Evolutionary conservation across 345 rosid species (phyloP).

Genomic region (Balakata baccata): DNA sequence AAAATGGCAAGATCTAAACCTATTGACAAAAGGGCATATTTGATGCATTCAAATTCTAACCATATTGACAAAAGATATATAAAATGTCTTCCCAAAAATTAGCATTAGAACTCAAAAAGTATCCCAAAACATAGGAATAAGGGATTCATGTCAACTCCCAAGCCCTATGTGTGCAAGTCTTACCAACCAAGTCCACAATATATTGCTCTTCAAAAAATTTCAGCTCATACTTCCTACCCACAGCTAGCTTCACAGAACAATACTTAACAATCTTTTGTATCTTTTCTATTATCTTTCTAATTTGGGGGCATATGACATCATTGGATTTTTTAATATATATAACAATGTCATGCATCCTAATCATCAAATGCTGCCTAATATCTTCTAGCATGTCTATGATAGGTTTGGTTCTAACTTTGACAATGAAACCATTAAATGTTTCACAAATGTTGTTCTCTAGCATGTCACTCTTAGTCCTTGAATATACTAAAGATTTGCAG

Average conservation of each 20-base stretch:
- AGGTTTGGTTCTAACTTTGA: no score
- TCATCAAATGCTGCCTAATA: no score
- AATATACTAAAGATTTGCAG: not conserved
- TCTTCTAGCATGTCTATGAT: no score
- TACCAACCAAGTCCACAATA: not conserved
- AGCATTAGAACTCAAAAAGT: no score
- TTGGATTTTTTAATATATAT: not conserved
- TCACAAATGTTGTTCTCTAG: no score
- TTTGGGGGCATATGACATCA: not conserved
- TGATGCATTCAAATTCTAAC: no score
- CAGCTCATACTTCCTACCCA: not conserved
- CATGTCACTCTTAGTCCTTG: not conserved
- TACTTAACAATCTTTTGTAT: not conserved
- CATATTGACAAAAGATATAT: no score
- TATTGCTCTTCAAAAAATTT: not conserved
- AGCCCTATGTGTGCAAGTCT: not conserved
- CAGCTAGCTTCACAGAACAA: not conserved
- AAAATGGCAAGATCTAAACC: no score
- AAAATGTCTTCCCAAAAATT: no score
- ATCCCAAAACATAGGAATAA: not conserved
- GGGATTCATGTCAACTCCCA: not conserved
- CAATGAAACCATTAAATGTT: no score
- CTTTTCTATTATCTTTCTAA: no score
- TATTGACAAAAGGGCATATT: no score
- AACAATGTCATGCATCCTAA: not conserved